Base-by-base conservation (phyloP, 441 rosid genomes). In the Gossypium gossypioides region DNA sequence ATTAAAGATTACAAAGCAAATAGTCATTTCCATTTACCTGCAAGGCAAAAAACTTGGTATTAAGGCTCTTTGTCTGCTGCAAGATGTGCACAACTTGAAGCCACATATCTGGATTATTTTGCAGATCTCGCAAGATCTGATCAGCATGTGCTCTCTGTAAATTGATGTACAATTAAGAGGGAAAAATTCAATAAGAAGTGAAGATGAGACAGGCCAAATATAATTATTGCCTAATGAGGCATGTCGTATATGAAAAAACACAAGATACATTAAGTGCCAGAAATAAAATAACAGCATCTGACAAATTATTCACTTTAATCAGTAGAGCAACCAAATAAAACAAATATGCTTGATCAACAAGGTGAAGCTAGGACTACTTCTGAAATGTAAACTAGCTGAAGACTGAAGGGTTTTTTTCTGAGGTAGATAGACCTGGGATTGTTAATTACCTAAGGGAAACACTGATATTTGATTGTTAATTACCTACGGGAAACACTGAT, bases 81-180 rank as follows among this genome's bases (percentile, higher is more conserved):
- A 96, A 83, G 75, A 93, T 85, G 76, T 90, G 98, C 75, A 91
- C 98, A 66, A 96, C 99, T 81, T 96, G 99, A 37, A 93, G 97
- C 99, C 99, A 96, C 90, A 87, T 93, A 73, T 96, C 97, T 44
- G 93, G 97, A 81, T 93, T 96, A 68, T 85, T 89, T 81, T 96
- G 99, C 83, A 93, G 79, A 60, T 93, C 98, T 84, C 97, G 96
- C 87, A 96, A 85, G 75, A 96, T 88, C 76, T 91, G 89, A 78
- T 96, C 98, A 0, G 99, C 99, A 48, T 97, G 95, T 58, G 93
- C 87, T 77, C 99, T 91, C 99, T 96, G 79, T 12, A 1, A 63
- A 57, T 40, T 76, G 75, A 75, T 34, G 72, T 10, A 27, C 21
- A 72, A 24, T 6, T 59, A 59, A 32, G 65, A 10, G 1, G 10